These are phyloP conservation scores for Calophaca sinica DNA, from an alignment of 306 rosid genomes.

Conservation along the genomic window DNA sequence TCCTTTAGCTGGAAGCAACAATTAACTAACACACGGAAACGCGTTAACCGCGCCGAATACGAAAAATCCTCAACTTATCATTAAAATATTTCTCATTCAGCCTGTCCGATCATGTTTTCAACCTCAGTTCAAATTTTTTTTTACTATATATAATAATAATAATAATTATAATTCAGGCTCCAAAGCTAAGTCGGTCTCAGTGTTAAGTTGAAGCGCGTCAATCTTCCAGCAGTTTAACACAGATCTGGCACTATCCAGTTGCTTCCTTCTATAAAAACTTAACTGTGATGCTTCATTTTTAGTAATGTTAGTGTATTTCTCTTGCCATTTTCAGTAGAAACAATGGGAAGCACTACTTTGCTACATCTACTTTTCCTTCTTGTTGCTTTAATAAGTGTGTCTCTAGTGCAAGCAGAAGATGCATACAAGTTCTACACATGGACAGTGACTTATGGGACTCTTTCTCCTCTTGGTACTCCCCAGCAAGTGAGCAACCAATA, in stretches of 20 bases:
- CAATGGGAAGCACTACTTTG: slow-evolving; percentile 63
- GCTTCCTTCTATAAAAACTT: slow-evolving; percentile 36
- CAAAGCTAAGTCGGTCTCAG: slow-evolving; percentile 30
- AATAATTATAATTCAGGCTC: slow-evolving; percentile 13
- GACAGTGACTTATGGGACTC: slow-evolving; percentile 91
- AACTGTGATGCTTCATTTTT: slow-evolving; percentile 6
- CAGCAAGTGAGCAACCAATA: slow-evolving; percentile 72
- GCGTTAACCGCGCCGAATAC: slow-evolving; percentile 55
- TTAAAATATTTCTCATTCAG: slow-evolving; percentile 5
- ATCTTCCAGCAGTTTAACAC: slow-evolving; percentile 35
- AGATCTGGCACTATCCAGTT: slow-evolving; percentile 42
- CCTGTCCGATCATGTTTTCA: slow-evolving; percentile 24
- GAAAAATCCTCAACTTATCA: slow-evolving; percentile 9
- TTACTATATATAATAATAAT: slow-evolving; percentile 3
- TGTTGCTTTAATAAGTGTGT: slow-evolving; percentile 54
- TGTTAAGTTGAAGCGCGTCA: slow-evolving; percentile 12
- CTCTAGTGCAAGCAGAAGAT: slow-evolving; percentile 75
- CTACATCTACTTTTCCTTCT: slow-evolving; percentile 52
- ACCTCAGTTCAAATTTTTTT: background rate
- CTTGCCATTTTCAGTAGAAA: slow-evolving; percentile 48
- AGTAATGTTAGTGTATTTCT: slow-evolving; percentile 6
- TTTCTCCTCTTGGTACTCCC: slow-evolving; percentile 79
- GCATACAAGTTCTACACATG: slow-evolving; percentile 78
- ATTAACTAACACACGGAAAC: slow-evolving; percentile 54
- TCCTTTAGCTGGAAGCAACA: slow-evolving; percentile 46